Evolutionary conservation across 768 basidiomycete species (phyloP).

Genomic region (Kwoniella mangroviensis): DNA sequence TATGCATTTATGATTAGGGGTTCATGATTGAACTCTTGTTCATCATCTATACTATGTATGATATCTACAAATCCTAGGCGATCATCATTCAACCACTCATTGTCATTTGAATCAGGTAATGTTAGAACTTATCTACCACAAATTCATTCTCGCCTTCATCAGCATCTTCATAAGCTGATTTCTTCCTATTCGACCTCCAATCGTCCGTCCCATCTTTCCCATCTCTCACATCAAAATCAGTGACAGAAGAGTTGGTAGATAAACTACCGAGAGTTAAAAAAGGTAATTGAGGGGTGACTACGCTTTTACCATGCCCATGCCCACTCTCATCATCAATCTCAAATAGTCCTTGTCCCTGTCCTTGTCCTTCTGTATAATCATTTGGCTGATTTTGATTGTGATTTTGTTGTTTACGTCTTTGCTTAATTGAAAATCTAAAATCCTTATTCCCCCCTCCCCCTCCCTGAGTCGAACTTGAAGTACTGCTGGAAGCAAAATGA

Average conservation of each 20-base stretch:
- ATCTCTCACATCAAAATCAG: background rate
- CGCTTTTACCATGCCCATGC: background rate
- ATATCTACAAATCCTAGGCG: background rate
- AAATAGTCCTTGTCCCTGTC: background rate
- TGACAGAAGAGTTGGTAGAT: background rate
- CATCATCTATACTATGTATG: background rate
- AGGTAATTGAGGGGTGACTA: conserved; percentile 2
- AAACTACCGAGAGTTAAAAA: background rate
- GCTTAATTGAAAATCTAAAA: conserved; percentile 4
- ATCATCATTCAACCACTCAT: too few relatives aligned
- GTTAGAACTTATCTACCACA: background rate
- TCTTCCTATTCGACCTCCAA: background rate
- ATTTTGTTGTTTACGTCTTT: background rate
- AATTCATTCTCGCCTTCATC: background rate
- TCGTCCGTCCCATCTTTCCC: background rate
- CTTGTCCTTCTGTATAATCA: background rate
- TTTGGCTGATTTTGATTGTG: background rate
- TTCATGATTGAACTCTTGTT: too few relatives aligned
- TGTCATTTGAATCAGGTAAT: background rate
- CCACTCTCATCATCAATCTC: background rate
- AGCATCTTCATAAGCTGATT: conserved; percentile 8
- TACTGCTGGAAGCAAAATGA: background rate
- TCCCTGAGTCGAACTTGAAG: background rate
- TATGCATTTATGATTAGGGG: background rate
- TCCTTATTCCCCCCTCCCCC: background rate